A percentile compares a stretch with the other conserved stretches of the same genome.
phyloP scores from a whole-genome alignment of 1,284 basidiomycete species.

The Tilletia caries region DNA sequence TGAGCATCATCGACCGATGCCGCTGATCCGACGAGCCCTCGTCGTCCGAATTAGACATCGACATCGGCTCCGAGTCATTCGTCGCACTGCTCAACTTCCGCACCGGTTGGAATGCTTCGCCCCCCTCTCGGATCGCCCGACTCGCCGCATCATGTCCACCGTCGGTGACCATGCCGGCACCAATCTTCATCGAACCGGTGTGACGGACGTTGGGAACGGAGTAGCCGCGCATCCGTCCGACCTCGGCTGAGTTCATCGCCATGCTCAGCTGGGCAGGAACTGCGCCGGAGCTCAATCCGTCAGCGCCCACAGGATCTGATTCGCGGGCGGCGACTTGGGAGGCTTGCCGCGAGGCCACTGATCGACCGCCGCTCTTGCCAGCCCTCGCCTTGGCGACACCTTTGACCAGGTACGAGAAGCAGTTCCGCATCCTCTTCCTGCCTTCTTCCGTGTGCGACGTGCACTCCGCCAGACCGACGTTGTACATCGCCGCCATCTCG shows the following conservation, averaged over 20 bases:
- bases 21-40: slow-evolving; percentile 7
- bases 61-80: neutral
- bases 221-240: neutral
- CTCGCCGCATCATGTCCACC: neutral
- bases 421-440: slow-evolving; percentile 49
- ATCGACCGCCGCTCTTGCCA: neutral
- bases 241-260: neutral
- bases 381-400: slow-evolving; percentile 45
- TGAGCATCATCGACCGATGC: slow-evolving; percentile 26
- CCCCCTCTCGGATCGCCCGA: neutral
- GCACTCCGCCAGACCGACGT: slow-evolving; percentile 47
- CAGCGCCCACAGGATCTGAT: neutral
- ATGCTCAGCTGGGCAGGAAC: neutral
- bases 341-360: neutral
- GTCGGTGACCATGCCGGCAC: too few relatives aligned
- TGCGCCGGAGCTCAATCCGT: neutral
- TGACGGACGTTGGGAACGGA: neutral
- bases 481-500: slow-evolving; percentile 48
- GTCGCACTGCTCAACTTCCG: slow-evolving; percentile 42
- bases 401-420: slow-evolving; percentile 47
- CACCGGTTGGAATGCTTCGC: neutral
- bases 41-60: neutral
- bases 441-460: slow-evolving; percentile 38
- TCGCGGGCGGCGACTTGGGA: neutral
- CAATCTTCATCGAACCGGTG: neutral